Evolutionary conservation across 1,284 basidiomycete species (phyloP).

Genomic region (Fomitopsis schrenkii): DNA sequence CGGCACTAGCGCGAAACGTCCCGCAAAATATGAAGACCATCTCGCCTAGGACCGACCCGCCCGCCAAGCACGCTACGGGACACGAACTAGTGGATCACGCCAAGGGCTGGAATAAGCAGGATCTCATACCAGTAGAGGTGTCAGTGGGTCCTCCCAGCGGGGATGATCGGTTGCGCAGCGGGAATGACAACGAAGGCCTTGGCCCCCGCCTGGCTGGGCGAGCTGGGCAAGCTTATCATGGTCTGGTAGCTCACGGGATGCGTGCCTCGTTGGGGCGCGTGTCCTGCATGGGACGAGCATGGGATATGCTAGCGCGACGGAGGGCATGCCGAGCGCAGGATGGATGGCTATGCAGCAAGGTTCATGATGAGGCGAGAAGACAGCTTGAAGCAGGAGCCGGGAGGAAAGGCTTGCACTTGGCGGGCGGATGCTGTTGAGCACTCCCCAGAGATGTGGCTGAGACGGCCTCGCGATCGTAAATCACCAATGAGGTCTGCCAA

Average conservation of each 20-base stretch:
- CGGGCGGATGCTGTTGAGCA: background rate
- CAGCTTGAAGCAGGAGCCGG: background rate
- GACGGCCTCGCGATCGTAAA: background rate
- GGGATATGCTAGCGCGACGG: background rate
- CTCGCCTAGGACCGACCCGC: background rate
- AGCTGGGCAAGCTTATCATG: constrained; percentile 3
- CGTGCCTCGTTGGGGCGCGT: background rate
- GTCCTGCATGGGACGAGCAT: background rate
- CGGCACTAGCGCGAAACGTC: background rate
- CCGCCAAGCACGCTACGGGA: background rate
- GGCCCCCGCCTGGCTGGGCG: background rate
- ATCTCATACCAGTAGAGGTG: background rate
- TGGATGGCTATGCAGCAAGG: background rate
- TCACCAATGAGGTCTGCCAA: background rate
- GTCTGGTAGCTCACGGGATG: background rate
- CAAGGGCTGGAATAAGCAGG: background rate
- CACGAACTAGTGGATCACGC: background rate
- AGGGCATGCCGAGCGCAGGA: background rate
- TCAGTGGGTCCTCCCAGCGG: background rate
- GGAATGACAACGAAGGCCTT: background rate
- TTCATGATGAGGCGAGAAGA: background rate
- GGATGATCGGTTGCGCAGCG: background rate
- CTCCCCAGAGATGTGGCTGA: background rate
- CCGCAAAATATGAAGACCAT: background rate
- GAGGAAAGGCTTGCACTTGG: background rate